phyloP scores from a whole-genome alignment of 495 filamentous ascomycete species.

The Penicillium paradoxum region DNA sequence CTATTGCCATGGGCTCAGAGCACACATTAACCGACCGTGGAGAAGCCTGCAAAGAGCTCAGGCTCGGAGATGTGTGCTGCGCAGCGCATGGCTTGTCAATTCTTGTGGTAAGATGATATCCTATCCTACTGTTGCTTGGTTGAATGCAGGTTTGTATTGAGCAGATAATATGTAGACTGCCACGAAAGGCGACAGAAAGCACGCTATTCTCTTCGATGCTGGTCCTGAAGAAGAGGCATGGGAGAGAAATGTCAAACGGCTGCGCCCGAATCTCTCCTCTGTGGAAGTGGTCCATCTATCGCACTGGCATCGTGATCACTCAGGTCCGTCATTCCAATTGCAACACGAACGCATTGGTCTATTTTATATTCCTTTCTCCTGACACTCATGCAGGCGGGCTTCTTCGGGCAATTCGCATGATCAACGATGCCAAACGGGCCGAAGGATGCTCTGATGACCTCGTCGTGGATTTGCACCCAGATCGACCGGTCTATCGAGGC shows the following conservation, averaged over 20 bases:
- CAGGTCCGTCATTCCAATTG: slow-evolving; percentile 24
- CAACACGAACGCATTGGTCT: neutral
- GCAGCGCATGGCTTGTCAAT: slow-evolving; percentile 56
- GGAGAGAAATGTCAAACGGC: slow-evolving; percentile 49
- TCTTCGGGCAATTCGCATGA: slow-evolving; percentile 40
- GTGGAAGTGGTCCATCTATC: slow-evolving; percentile 74
- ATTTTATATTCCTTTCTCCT: neutral
- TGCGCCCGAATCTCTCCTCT: slow-evolving; percentile 52
- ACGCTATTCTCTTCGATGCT: slow-evolving; percentile 56
- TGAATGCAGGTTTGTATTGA: neutral
- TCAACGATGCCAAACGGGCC: slow-evolving; percentile 40
- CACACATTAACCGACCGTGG: slow-evolving; percentile 36
- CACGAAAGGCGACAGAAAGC: slow-evolving; percentile 45
- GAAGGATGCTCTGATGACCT: slow-evolving; percentile 26
- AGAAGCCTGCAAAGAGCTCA: slow-evolving; percentile 41
- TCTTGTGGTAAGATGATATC: slow-evolving; percentile 38
- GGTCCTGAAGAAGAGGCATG: slow-evolving; percentile 55
- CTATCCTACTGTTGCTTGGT: neutral
- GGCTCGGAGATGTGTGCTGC: slow-evolving; percentile 56
- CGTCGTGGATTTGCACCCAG: slow-evolving; percentile 51
- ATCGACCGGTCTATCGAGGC: slow-evolving; percentile 52
- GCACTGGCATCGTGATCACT: slow-evolving; percentile 63
- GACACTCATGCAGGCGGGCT: slow-evolving; percentile 41
- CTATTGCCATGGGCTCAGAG: slow-evolving; percentile 29
- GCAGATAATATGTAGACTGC: slow-evolving; percentile 38